Evolutionary conservation across 2,329 filamentous ascomycete species (phyloP).

Genomic region (Harringtonia aguacate): DNA sequence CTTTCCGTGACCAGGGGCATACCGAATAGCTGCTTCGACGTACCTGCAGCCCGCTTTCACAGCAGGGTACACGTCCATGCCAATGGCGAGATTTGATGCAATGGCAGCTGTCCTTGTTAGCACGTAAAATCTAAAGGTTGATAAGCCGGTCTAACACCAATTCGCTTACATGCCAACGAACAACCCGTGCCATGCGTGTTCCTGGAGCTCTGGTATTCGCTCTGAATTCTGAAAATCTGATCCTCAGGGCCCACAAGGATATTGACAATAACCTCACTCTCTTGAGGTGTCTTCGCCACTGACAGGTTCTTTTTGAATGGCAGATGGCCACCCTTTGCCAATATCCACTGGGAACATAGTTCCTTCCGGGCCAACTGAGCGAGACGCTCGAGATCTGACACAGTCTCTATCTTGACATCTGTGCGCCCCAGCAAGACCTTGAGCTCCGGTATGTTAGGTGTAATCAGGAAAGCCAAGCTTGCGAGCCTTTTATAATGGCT

Average conservation of each 20-base stretch:
- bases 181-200: conserved; percentile 96
- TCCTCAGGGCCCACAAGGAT: conserved; percentile 53
- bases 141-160: too few species aligned
- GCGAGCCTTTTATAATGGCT: conserved; percentile 50
- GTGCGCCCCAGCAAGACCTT: conserved; percentile 46
- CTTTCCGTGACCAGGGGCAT: conserved; percentile 49
- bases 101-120: conserved; percentile 47
- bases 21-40: conserved; percentile 59
- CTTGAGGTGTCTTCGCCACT: conserved; percentile 44
- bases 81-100: conserved; percentile 58
- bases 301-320: conserved; percentile 57
- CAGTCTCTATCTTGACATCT: conserved; percentile 32
- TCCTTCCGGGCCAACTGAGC: conserved; percentile 49
- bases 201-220: conserved; percentile 57
- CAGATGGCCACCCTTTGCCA: conserved; percentile 87
- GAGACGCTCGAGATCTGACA: conserved; percentile 58
- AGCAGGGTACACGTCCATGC: conserved; percentile 43
- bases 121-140: neutral
- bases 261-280: conserved; percentile 62
- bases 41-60: conserved; percentile 62
- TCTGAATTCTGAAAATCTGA: conserved; percentile 53
- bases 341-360: conserved; percentile 67
- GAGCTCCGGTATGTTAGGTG: conserved; percentile 71
- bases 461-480: conserved; percentile 56
- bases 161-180: conserved; percentile 68